phyloP scores from a whole-genome alignment of 305 asterid genomes.

The Fraxinus platypoda region DNA sequence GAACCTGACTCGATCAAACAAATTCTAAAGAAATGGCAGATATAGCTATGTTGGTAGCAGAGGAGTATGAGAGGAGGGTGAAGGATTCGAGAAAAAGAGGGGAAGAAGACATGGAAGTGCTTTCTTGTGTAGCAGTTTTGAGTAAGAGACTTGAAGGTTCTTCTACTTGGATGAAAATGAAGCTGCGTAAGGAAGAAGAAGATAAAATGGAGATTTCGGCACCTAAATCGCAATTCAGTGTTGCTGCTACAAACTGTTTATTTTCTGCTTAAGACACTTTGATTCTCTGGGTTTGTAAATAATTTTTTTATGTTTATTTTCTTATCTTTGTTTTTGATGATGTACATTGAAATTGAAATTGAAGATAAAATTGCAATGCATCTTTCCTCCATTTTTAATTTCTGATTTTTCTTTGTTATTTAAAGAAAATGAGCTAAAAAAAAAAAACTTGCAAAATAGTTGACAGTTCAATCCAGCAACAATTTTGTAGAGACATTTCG shows the following conservation, averaged over 20 bases:
- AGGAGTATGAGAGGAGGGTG: slow-evolving; percentile 65
- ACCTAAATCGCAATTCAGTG: not conserved
- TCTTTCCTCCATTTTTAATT: too few species aligned
- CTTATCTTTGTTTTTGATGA: not conserved
- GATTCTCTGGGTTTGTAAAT: not conserved
- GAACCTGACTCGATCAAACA: not conserved
- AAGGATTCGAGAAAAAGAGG: slow-evolving; percentile 45
- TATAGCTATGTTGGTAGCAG: slow-evolving; percentile 64
- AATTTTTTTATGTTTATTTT: not conserved
- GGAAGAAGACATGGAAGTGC: slow-evolving; percentile 36
- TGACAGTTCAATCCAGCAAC: too few species aligned
- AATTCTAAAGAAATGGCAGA: slow-evolving; percentile 42
- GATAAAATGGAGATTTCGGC: not conserved
- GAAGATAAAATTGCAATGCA: too few species aligned
- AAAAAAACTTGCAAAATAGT: too few species aligned
- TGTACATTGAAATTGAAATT: not conserved
- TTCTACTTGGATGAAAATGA: slow-evolving; percentile 33
- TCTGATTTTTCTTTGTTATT: too few species aligned
- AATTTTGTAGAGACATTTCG: too few species aligned
- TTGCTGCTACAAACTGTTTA: not conserved
- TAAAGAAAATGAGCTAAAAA: too few species aligned
- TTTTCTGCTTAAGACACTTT: not conserved
- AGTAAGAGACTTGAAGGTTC: slow-evolving; percentile 29
- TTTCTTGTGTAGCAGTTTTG: slow-evolving; percentile 37
- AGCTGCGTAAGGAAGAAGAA: not conserved